Evolutionary conservation across 2,329 filamentous ascomycete species (phyloP), one percentile per base, ranked within the genome.

Genomic region (Trichophyton benhamiae): DNA sequence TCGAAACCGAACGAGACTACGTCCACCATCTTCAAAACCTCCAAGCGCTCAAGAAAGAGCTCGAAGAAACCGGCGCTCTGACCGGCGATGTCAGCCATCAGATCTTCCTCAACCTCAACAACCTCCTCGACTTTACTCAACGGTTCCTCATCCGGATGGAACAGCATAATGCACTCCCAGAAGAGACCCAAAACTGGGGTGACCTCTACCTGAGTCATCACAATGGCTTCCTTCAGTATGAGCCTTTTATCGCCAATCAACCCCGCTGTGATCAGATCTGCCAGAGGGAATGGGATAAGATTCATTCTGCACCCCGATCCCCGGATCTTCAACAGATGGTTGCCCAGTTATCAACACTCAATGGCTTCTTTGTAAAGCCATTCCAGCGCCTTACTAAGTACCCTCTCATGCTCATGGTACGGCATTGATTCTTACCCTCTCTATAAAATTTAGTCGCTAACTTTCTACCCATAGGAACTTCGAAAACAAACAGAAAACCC

Each of bases 381-480:
- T 96, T 99, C 80, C 94, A 99, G 75, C 84, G 94, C 67, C 78
- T 99, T 62, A 89, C 92, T 58, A 96, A 96, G 74, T 99, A 97
- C 71, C 94, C 94, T 3, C 78, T 99, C 9, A 80, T 99, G 62
- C 81, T 99, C 44, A 89, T 88, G 78, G 89, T 91, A 77, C 66
- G 77, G n/a, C 17, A 30, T 36, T 38, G 13, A 57, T 52, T 22
- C 3, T 22, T 22, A 22, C 9, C 22, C 15, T 27, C 13, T 52
- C 25, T 9, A 13, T 15, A n/a, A 11, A 22, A 8, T 13, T 3
- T 36, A 59, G 5, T 5, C 3, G 27, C 58, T 63, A 33, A 63
- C 46, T 8, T 15, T 2, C 15, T 11, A 60, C 22, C 15, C 57
- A 30, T 69, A 92, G 87, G 89, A 96, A 75, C 76, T 99, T 61